These are phyloP conservation scores for Leucaena leucocephala DNA, from an alignment of 306 rosid species.

Conservation along the genomic window DNA sequence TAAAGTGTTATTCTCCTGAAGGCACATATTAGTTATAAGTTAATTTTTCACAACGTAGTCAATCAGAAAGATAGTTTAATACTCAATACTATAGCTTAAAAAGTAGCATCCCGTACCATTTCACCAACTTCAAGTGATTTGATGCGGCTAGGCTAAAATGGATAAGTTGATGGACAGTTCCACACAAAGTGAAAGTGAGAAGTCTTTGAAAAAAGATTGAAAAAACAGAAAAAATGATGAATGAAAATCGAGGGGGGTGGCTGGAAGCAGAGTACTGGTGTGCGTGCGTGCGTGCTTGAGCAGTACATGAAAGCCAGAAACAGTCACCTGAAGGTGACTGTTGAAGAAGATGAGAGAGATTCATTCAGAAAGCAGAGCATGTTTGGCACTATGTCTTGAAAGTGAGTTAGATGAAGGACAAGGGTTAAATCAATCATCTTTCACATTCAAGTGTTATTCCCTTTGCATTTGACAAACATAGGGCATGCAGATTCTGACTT, in stretches of 20 bases:
- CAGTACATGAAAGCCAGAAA: not conserved
- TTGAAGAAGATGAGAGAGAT: not conserved
- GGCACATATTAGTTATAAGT: too few species aligned
- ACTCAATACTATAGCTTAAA: too few species aligned
- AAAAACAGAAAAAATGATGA: not conserved
- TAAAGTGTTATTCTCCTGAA: too few species aligned
- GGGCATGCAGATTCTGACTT: not conserved
- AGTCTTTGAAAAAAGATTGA: not conserved
- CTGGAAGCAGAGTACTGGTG: not conserved
- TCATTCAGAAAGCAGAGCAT: slow-evolving; percentile 4
- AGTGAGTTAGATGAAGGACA: not conserved
- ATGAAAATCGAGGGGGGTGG: not conserved
- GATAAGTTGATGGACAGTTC: not conserved
- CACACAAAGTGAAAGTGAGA: not conserved
- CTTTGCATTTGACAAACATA: not conserved
- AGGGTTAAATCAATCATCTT: not conserved
- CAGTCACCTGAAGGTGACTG: not conserved
- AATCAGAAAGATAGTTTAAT: too few species aligned
- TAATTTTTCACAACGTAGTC: too few species aligned
- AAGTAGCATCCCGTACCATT: too few species aligned
- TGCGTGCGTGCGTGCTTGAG: not conserved
- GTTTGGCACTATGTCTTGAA: not conserved
- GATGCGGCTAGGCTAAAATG: too few species aligned
- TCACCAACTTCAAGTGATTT: too few species aligned
- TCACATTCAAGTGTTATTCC: slow-evolving; percentile 7